Percentiles rank a stretch among this genome's conserved stretches.
These are phyloP conservation scores for Ceratobasidium papillatum DNA, from an alignment of 1,284 basidiomycete species.

Conservation along the genomic window DNA sequence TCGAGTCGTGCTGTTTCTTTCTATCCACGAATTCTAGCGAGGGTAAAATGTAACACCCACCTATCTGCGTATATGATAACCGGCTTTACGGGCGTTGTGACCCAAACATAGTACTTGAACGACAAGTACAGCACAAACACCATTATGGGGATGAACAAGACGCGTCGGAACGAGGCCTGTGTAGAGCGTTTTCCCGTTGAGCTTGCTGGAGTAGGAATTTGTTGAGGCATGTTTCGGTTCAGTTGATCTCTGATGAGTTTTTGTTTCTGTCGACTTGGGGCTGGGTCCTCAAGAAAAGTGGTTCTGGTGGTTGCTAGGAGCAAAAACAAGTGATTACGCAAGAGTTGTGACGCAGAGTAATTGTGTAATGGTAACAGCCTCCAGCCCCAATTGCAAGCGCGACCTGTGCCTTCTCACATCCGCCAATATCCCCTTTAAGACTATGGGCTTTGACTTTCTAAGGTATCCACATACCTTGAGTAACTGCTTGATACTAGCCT, in stretches of 20 bases:
- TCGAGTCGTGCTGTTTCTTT: too few relatives aligned
- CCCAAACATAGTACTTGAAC: constrained; percentile 51
- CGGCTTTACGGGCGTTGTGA: constrained; percentile 49
- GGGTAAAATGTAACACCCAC: constrained; percentile 51
- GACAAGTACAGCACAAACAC: constrained; percentile 58
- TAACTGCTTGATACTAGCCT: too few relatives aligned
- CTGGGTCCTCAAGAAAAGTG: background rate
- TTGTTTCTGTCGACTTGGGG: background rate
- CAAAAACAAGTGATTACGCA: too few relatives aligned
- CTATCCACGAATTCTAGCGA: constrained; percentile 13
- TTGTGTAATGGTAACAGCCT: too few relatives aligned
- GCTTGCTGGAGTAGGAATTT: constrained; percentile 31
- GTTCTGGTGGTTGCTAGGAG: background rate
- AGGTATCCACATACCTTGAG: too few relatives aligned
- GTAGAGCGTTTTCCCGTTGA: constrained; percentile 46
- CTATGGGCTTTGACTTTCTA: too few relatives aligned
- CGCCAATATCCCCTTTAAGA: too few relatives aligned
- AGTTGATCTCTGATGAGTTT: background rate
- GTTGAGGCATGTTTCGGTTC: constrained; percentile 1
- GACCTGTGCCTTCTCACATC: too few relatives aligned
- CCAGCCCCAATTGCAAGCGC: too few relatives aligned
- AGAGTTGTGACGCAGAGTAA: too few relatives aligned
- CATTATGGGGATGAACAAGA: constrained; percentile 58
- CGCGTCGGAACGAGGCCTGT: constrained; percentile 60
- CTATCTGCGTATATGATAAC: constrained; percentile 61